These are phyloP conservation scores for Nepenthes alata DNA, from an alignment of 179 eudicot genomes.

Conservation along the genomic window DNA sequence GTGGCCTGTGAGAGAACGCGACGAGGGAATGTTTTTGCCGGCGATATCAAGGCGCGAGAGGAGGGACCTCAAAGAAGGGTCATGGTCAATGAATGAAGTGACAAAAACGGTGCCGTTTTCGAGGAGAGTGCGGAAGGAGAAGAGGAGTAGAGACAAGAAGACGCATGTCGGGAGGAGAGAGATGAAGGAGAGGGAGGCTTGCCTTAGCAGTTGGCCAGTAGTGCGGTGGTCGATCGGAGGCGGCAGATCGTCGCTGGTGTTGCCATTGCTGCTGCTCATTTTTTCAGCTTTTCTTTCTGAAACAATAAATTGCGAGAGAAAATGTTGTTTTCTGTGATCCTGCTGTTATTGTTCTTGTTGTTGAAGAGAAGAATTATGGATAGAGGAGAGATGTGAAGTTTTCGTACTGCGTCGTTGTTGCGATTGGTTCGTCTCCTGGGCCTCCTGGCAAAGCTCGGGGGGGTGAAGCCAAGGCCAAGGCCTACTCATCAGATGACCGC, in stretches of 20 bases:
- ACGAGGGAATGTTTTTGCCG: constrained; percentile 6
- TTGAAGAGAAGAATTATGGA: too few relatives aligned
- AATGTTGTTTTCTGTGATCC: too few relatives aligned
- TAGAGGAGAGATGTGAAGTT: too few relatives aligned
- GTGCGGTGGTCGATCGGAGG: constrained; percentile 30
- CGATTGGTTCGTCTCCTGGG: too few relatives aligned
- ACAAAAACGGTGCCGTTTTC: constrained; percentile 55
- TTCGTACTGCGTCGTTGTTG: too few relatives aligned
- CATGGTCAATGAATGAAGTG: constrained; percentile 57
- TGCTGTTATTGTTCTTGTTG: too few relatives aligned
- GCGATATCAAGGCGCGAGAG: constrained; percentile 56
- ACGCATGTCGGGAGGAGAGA: constrained; percentile 42
- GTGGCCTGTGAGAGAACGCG: constrained; percentile 12
- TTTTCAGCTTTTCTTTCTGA: background rate
- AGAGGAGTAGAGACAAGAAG: constrained; percentile 52
- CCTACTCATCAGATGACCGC: too few relatives aligned
- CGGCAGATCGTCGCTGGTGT: constrained; percentile 19
- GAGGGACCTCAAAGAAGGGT: constrained; percentile 60
- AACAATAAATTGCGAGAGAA: too few relatives aligned
- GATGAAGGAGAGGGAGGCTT: constrained; percentile 24
- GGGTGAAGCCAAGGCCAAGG: too few relatives aligned
- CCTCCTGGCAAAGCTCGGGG: too few relatives aligned
- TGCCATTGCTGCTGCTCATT: constrained; percentile 3
- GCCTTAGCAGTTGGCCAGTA: constrained; percentile 42
- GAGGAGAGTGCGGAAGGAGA: constrained; percentile 70